phyloP scores from a whole-genome alignment of 441 rosid species.

The Lepidium campestre region DNA sequence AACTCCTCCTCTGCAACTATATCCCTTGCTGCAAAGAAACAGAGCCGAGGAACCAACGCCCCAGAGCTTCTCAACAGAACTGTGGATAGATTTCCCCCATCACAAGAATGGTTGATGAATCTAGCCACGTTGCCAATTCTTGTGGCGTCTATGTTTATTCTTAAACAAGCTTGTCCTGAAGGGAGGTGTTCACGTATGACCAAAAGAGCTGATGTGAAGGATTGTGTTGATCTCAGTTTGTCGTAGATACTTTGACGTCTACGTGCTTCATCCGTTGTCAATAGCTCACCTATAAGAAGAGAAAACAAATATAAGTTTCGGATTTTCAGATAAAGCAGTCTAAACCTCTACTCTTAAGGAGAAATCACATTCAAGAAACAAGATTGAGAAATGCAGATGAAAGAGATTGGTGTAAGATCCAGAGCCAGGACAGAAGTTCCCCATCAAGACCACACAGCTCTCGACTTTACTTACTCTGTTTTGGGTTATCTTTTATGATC shows the following conservation, averaged over 20 bases:
- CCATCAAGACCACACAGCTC: slow-evolving; percentile 37
- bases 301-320: background rate
- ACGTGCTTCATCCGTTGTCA: slow-evolving; percentile 68
- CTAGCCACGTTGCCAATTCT: slow-evolving; percentile 67
- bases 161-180: slow-evolving; percentile 73
- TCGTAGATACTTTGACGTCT: slow-evolving; percentile 59
- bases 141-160: slow-evolving; percentile 86
- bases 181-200: slow-evolving; percentile 93
- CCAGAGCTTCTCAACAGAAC: slow-evolving; percentile 60
- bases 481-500: background rate
- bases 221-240: slow-evolving; percentile 35
- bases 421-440: slow-evolving; percentile 39
- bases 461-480: slow-evolving; percentile 10
- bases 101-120: slow-evolving; percentile 90
- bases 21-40: slow-evolving; percentile 78
- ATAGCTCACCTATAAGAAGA: slow-evolving; percentile 58
- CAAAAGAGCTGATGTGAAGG: slow-evolving; percentile 61
- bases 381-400: too few relatives aligned
- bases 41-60: slow-evolving; percentile 58
- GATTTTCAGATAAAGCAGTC: background rate
- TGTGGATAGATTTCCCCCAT: slow-evolving; percentile 69
- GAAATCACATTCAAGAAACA: too few relatives aligned
- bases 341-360: background rate
- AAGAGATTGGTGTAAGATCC: too few relatives aligned
- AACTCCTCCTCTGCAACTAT: slow-evolving; percentile 63